These are phyloP conservation scores for Eudorina sp. DNA, from an alignment of 139 green algal species.

Conservation along the genomic window DNA sequence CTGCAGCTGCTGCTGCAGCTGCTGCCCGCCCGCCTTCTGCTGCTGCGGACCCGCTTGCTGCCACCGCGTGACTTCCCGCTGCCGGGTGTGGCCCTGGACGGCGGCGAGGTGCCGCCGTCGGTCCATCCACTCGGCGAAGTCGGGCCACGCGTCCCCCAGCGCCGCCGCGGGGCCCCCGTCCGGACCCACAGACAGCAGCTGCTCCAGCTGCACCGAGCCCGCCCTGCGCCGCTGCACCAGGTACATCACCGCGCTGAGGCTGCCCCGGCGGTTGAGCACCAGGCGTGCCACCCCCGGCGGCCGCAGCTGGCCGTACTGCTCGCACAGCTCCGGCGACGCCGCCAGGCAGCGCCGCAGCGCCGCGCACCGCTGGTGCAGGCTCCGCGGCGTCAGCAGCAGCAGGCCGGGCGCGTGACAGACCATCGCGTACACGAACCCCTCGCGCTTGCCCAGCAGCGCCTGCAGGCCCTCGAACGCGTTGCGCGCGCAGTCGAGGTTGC, in stretches of 20 bases:
- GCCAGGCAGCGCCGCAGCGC: slow-evolving; percentile 39
- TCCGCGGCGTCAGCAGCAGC: slow-evolving; percentile 36
- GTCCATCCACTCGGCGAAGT: slow-evolving; percentile 36
- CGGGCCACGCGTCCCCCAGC: not conserved
- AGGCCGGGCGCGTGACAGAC: slow-evolving; percentile 45
- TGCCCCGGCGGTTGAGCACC: slow-evolving; percentile 30
- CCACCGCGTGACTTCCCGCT: too few species aligned
- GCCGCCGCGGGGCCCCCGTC: not conserved
- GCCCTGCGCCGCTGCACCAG: slow-evolving; percentile 43
- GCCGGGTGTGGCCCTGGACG: too few species aligned
- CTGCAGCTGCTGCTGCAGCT: not conserved
- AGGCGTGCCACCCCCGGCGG: slow-evolving; percentile 34
- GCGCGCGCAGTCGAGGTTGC: slow-evolving; percentile 32
- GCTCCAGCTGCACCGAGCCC: slow-evolving; percentile 13
- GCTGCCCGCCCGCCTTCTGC: not conserved
- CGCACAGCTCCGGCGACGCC: slow-evolving; percentile 22
- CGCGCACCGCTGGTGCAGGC: slow-evolving; percentile 41
- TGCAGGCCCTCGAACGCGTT: slow-evolving; percentile 46
- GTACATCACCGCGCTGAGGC: slow-evolving; percentile 31
- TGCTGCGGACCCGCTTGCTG: too few species aligned
- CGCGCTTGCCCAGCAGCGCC: slow-evolving; percentile 32
- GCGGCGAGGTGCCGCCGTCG: not conserved
- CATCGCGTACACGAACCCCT: slow-evolving; percentile 61
- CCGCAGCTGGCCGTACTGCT: slow-evolving; percentile 46
- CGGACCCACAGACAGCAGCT: not conserved